Base-by-base conservation (phyloP, 495 filamentous ascomycete species). In the Penicillium soppii region DNA sequence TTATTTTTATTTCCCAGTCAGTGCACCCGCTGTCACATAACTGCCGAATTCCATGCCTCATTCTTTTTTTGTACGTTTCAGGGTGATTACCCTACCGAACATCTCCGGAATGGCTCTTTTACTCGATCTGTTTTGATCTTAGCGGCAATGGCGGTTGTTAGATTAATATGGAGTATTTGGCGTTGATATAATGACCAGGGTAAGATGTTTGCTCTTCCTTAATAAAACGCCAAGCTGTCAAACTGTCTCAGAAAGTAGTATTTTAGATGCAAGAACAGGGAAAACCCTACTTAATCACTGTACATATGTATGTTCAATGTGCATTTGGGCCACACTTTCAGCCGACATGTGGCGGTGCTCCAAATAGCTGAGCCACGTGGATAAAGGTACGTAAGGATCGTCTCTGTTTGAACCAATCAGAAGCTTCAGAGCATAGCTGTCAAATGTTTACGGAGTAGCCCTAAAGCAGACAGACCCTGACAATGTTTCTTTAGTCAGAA, bases 41-140 rank as follows among this genome's bases (percentile, higher is more conserved):
- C 38, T 39, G 23, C 30, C 44, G 25, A 42, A 13, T 50, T 17
- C 16, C 46, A 39, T 46, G 52, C 53, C 55, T 62, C 50, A 49
- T 23, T 41, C 17, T 32, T 7, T 32, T 32, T 10, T 32, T 32
- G 29, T 7, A n/a, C 7, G 62, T 65, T 65, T 65, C 62, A 65
- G 59, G 56, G 48, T 60, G 38, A 58, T 60, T 56, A 56, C 51
- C 53, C 57, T 47, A 16, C 61, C 56, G 61, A 62, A 37, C 36
- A 65, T 29, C 37, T 54, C 56, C 56, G 62, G 37, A 27, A 44
- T 35, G 30, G 44, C 12, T 50, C 22, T 3, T 19, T 49, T 56
- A 12, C 13, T 32, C 29, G 29, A 32, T 32, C 8, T 32, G n/a
- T 30, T 38, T 36, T 7, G 22, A 56, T 54, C 47, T 1, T 10